phyloP scores from a whole-genome alignment of 768 basidiomycete genomes.

The Cystoderma amianthinum region DNA sequence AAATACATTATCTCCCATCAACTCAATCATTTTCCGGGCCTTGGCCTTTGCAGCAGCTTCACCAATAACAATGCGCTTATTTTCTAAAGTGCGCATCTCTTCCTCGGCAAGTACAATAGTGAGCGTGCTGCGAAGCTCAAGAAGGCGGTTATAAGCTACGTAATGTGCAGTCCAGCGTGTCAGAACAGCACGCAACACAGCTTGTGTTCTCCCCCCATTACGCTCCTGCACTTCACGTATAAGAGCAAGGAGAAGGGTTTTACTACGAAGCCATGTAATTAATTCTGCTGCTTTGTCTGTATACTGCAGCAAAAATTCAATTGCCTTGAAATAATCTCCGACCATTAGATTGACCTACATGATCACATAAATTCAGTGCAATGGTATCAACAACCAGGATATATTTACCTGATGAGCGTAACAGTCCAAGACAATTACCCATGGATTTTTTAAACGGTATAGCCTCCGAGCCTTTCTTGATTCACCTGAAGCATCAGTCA shows the following conservation, averaged over 20 bases:
- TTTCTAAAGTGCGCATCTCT: conserved; percentile 3
- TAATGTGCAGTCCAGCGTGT: conserved; percentile 30
- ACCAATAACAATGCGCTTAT: conserved; percentile 12
- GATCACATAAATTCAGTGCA: neutral
- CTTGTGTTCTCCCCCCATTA: conserved; percentile 1
- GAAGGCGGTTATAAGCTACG: conserved; percentile 21
- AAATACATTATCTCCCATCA: conserved; percentile 19
- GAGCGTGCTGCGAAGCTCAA: conserved; percentile 15
- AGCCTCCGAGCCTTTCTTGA: conserved; percentile 16
- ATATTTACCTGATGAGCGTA: conserved; percentile 27
- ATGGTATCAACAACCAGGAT: neutral
- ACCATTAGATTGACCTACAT: conserved; percentile 31
- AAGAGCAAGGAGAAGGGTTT: conserved; percentile 20
- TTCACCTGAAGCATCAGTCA: conserved; percentile 27
- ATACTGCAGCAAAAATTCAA: conserved; percentile 9
- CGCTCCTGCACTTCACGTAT: conserved; percentile 14
- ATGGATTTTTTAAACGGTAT: conserved; percentile 10
- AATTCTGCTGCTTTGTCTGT: conserved; percentile 20
- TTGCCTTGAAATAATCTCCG: conserved; percentile 25
- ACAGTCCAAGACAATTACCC: conserved; percentile 24
- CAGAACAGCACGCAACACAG: conserved; percentile 23
- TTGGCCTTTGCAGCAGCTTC: conserved; percentile 16
- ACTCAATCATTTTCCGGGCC: conserved; percentile 15
- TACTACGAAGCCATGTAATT: conserved; percentile 29
- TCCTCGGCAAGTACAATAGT: conserved; percentile 12